phyloP scores from a whole-genome alignment of 805 yeast species.

The Pichia californica region DNA sequence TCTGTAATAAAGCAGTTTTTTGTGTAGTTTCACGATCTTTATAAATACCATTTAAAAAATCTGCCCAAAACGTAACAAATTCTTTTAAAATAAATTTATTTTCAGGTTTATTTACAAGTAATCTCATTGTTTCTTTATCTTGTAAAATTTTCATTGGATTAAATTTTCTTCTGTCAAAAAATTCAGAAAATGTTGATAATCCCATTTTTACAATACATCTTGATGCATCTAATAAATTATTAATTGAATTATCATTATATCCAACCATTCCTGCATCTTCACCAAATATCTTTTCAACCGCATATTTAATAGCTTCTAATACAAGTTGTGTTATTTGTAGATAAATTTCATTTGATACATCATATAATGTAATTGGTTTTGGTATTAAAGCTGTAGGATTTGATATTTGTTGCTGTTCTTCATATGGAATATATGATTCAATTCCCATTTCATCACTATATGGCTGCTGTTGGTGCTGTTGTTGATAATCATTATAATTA shows the following conservation, averaged over 20 bases:
- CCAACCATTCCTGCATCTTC: slow-evolving; percentile 48
- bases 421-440: too few species aligned
- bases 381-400: too few species aligned
- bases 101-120: slow-evolving; percentile 24
- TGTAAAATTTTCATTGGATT: slow-evolving; percentile 18
- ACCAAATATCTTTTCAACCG: slow-evolving; percentile 50
- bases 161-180: slow-evolving; percentile 27
- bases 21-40: slow-evolving; percentile 28
- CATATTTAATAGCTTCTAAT: slow-evolving; percentile 41
- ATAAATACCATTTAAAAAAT: slow-evolving; percentile 39
- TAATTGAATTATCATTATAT: slow-evolving; percentile 34
- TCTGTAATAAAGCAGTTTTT: slow-evolving; percentile 24
- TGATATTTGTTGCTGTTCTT: too few species aligned
- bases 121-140: slow-evolving; percentile 16
- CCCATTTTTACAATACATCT: slow-evolving; percentile 39
- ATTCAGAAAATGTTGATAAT: slow-evolving; percentile 52
- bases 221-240: slow-evolving; percentile 37
- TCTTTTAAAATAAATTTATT: slow-evolving; percentile 25
- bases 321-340: slow-evolving; percentile 37
- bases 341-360: slow-evolving; percentile 19
- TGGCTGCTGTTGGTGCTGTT: too few species aligned
- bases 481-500: neutral
- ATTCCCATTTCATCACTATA: too few species aligned
- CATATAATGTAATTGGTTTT: neutral
- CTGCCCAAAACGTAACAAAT: slow-evolving; percentile 49